A percentile compares a stretch with the other conserved stretches of the same genome.
Conservation (phyloP, 1,284 basidiomycete genomes). For the Porphyrellus sp. region DNA sequence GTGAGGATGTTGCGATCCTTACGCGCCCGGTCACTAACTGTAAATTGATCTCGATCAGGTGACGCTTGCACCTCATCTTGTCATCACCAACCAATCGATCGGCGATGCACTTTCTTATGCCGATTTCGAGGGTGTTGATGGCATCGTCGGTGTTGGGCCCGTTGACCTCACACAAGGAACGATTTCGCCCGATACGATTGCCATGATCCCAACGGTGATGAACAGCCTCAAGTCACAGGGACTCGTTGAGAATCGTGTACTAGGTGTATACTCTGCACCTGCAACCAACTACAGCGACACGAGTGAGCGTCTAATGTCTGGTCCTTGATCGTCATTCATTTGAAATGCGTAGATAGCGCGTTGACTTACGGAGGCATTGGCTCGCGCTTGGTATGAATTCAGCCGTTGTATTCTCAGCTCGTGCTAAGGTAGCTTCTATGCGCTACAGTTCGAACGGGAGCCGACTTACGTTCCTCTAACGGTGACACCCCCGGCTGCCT, state of each 20-base stretch:
- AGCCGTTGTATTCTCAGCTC: background rate
- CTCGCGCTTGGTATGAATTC: conserved; percentile 17
- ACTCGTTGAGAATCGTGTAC: conserved; percentile 9
- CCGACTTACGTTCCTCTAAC: conserved; percentile 26
- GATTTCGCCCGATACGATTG: conserved; percentile 3
- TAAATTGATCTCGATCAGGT: conserved; percentile 23
- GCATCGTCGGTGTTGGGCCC: conserved; percentile 30
- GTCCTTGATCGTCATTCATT: background rate
- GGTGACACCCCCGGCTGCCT: conserved; percentile 13
- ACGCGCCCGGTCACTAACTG: background rate
- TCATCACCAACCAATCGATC: conserved; percentile 22
- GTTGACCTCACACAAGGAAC: conserved; percentile 19
- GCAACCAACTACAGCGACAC: conserved; percentile 15
- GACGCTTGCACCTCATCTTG: background rate
- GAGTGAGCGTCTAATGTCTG: conserved; percentile 12
- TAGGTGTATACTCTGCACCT: conserved; percentile 29
- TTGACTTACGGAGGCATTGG: conserved; percentile 29
- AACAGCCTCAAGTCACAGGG: conserved; percentile 24
- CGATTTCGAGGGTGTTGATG: conserved; percentile 19
- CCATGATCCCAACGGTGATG: conserved; percentile 27
- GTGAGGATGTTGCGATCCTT: conserved; percentile 7
- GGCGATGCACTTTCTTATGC: conserved; percentile 20
- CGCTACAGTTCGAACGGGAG: conserved; percentile 18
- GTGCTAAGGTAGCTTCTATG: background rate
- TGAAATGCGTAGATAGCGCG: conserved; percentile 23